Evolutionary conservation across 768 basidiomycete species (phyloP), one percentile per base, ranked within the genome.

Genomic region (Russula compacta): DNA sequence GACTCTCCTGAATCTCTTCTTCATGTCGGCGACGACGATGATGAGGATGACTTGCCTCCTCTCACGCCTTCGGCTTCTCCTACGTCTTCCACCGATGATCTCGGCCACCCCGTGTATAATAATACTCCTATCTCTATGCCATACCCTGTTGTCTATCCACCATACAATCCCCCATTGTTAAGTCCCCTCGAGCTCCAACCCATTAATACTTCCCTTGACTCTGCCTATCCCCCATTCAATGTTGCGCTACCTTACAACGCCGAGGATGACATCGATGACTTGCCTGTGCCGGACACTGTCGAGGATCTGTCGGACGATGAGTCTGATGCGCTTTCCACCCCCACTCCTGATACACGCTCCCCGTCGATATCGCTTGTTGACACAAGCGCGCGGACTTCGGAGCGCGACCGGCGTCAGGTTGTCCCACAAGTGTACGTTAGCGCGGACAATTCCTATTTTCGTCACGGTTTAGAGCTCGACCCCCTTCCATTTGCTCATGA

Each of bases 291-390:
- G 47, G 89, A 90, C 69, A 83, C 87, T 44, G 87, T 90, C 78
- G 88, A 90, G 71, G 89, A 91, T 72, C 82, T 80, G 40, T 91
- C 89, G 48, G 89, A 91, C 74, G 89, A 91, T 75, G 89, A 90
- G 76, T 89, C 88, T 15, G 89, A 91, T 67, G 74, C 80, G 5
- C 81, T 78, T 10, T 79, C 81, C 10, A 84, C 86, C 7, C 86
- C 85, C 51, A 84, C 64, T 39, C 56, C 50, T 4, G 47, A 82
- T 50, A 77, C 79, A 66, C 77, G 78, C 64, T 86, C 86, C 44
- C 77, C 76, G 65, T 79, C 83, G 17, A 80, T 83, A 62, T 77
- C 77, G 56, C 75, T 81, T 55, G 66, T 76, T 47, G 81, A 83
- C 19, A 24, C 42, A n/a, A 44, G 52, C 9, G 60, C 55, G 55